A percentile compares a stretch with the other conserved stretches of the same genome.
Conservation (phyloP, 116 monocot species). For the Zostera marina region DNA sequence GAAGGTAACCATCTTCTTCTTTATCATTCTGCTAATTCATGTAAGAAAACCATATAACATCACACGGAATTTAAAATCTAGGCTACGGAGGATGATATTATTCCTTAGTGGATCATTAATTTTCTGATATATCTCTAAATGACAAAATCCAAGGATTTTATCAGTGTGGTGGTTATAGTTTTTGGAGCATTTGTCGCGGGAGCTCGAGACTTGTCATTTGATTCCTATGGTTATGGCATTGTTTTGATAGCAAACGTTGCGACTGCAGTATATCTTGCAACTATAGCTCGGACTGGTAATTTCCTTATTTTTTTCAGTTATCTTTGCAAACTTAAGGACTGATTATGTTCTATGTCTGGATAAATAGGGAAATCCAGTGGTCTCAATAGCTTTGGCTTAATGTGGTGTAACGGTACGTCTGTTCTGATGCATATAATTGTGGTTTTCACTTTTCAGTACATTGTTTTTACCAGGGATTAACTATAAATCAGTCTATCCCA, state of each 20-base stretch:
- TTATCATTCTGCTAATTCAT: not conserved
- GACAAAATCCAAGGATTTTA: slow-evolving; percentile 47
- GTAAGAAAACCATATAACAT: not conserved
- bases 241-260: slow-evolving; percentile 86
- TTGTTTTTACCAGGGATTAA: not conserved
- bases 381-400: slow-evolving; percentile 96
- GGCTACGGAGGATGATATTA: not conserved
- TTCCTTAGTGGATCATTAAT: not conserved
- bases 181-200: slow-evolving; percentile 97
- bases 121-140: slow-evolving; percentile 39
- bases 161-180: slow-evolving; percentile 89
- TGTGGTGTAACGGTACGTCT: slow-evolving; percentile 96
- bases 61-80: not conserved
- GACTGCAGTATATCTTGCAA: slow-evolving; percentile 95
- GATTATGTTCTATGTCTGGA: not conserved
- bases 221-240: slow-evolving; percentile 72
- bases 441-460: not conserved
- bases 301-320: slow-evolving; percentile 10
- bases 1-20: slow-evolving; percentile 37
- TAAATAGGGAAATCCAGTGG: slow-evolving; percentile 84
- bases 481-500: not conserved
- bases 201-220: slow-evolving; percentile 78
- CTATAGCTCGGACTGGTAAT: slow-evolving; percentile 87
- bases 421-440: not conserved
- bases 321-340: not conserved